Evolutionary conservation across 208 protist species (phyloP).

Genomic region (Leishmania guyanensis): DNA sequence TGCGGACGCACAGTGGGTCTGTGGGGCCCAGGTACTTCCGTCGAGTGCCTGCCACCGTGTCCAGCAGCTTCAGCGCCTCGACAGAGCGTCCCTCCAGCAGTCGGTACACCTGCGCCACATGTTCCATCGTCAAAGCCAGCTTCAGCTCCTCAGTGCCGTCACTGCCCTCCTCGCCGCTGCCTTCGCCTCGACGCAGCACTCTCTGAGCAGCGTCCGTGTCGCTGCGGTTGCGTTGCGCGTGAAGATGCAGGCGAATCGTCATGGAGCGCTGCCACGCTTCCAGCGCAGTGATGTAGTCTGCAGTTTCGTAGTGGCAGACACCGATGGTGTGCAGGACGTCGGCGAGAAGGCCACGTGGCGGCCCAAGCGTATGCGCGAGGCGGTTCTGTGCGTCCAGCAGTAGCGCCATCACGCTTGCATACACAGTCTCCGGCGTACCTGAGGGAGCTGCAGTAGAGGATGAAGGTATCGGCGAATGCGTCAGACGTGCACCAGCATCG

Average conservation of each 20-base stretch:
- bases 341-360: constrained; percentile 44
- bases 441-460: background rate
- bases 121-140: constrained; percentile 66
- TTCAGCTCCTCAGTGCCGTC: constrained; percentile 43
- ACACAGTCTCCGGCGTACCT: background rate
- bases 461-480: background rate
- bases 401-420: constrained; percentile 13
- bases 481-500: background rate
- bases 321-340: constrained; percentile 68
- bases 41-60: constrained; percentile 43
- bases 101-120: constrained; percentile 65
- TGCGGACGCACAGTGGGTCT: constrained; percentile 43
- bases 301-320: constrained; percentile 46
- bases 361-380: constrained; percentile 38
- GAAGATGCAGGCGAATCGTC: constrained; percentile 26
- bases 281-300: constrained; percentile 22
- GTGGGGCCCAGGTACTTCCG: constrained; percentile 39
- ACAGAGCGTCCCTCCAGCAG: constrained; percentile 7
- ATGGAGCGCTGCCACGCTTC: constrained; percentile 33
- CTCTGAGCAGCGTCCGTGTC: background rate
- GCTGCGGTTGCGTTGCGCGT: background rate
- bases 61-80: constrained; percentile 52
- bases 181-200: background rate
- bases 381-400: constrained; percentile 36
- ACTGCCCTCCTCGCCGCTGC: background rate